Evolutionary conservation across 768 basidiomycete species (phyloP), one percentile per base, ranked within the genome.

Genomic region (Macrolepiota albuminosa): DNA sequence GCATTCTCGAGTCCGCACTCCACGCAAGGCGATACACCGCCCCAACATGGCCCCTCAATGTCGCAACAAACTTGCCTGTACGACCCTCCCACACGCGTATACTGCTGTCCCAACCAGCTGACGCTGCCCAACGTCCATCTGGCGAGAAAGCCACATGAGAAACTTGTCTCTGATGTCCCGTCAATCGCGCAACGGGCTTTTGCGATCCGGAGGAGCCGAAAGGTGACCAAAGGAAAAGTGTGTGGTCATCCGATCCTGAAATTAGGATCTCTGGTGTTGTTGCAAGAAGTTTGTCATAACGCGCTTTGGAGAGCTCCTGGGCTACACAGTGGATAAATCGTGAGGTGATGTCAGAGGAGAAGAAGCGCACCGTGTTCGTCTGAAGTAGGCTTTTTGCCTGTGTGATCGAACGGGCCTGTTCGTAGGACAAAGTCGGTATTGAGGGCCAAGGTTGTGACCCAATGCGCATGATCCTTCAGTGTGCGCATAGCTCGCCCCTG

Each of bases 181-280:
- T 95, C 18, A 98, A 76, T 16, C 96, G 82, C 8, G 91, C 83
- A 18, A 79, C 57, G 56, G 82, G 78, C 63, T 80, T 80, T 72
- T 24, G 68, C 57, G 3, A 68, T 75, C 51, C 31, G 6, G 53
- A 31, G 7, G 53, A 42, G 6, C 39, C 39, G 31, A 70, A 72
- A 55, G 79, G 77, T 21, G 93, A 89, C 96, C 95, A 98, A 13
- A 99, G 83, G 83, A 95, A 98, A 53, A 98, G 85, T 0, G 96
- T 99, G 72, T 98, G 96, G 71, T 99, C 96, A 71, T 99, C 95
- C 4, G 95, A 98, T 24, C 95, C 95, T 6, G 95, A 93, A 71
- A 98, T 96, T 64, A 96, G 78, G 4, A 93, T 79, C 71, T 98
- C 95, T 11, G 93, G 88, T 2, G 78, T 79, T 3, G 75, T 79